phyloP scores from a whole-genome alignment of 2,329 filamentous ascomycete genomes.

The Fusarium sp. region DNA sequence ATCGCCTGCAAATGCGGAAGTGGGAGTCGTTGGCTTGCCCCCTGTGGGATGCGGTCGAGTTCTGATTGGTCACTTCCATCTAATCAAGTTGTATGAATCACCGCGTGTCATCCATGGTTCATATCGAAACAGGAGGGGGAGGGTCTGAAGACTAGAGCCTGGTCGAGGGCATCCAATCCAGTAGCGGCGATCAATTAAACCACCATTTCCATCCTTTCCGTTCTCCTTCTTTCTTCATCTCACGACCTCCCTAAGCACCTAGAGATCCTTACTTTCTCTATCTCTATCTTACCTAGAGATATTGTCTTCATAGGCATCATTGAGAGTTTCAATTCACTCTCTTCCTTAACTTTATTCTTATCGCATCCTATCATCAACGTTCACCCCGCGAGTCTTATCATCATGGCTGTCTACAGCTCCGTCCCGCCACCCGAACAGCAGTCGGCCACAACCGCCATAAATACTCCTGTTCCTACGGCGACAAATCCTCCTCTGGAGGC shows the following conservation, averaged over 20 bases:
- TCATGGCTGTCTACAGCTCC: conserved; percentile 65
- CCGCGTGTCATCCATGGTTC: conserved; percentile 38
- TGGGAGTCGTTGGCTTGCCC: conserved; percentile 13
- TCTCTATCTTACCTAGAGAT: background rate
- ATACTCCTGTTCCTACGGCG: conserved; percentile 23
- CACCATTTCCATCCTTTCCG: conserved; percentile 12
- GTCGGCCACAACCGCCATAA: conserved; percentile 29
- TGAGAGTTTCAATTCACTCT: background rate
- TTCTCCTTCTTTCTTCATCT: conserved; percentile 1
- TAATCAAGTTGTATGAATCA: conserved; percentile 38
- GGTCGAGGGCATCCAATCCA: conserved; percentile 26
- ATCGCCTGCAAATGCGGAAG: conserved; percentile 46
- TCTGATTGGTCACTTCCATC: conserved; percentile 44
- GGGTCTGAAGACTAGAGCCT: conserved; percentile 1
- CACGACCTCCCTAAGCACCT: background rate
- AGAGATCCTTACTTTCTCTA: background rate
- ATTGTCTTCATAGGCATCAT: background rate
- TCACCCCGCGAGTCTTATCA: conserved; percentile 25
- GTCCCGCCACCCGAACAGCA: conserved; percentile 59
- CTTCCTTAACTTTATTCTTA: background rate
- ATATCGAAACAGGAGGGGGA: conserved; percentile 18
- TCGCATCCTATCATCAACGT: conserved; percentile 5
- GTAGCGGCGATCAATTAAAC: conserved; percentile 14
- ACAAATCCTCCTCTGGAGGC: conserved; percentile 29
- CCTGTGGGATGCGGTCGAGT: conserved; percentile 49